phyloP scores from a whole-genome alignment of 257 asterid species.

The Knoxia roxburghii region DNA sequence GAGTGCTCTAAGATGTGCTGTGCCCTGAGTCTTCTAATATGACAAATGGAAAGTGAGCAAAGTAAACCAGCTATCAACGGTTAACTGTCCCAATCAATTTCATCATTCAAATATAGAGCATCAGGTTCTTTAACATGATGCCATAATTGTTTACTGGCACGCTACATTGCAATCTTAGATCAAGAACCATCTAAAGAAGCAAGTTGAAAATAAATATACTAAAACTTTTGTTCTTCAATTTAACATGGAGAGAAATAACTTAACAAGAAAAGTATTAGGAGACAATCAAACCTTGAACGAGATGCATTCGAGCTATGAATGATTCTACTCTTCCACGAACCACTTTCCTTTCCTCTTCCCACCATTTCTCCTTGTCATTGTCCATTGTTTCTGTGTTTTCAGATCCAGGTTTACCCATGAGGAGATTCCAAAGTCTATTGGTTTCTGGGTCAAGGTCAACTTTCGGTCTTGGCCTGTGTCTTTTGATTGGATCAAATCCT shows the following conservation, averaged over 20 bases:
- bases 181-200: background rate
- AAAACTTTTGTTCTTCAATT: background rate
- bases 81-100: background rate
- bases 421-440: constrained; percentile 72
- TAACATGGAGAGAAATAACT: background rate
- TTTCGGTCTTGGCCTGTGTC: constrained; percentile 59
- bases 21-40: background rate
- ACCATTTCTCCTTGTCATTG: constrained; percentile 60
- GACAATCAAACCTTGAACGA: constrained; percentile 68
- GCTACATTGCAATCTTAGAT: background rate
- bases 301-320: constrained; percentile 92
- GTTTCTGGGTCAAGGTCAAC: constrained; percentile 96
- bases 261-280: background rate
- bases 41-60: background rate
- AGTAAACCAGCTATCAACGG: background rate
- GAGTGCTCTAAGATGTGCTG: constrained; percentile 2
- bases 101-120: background rate
- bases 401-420: constrained; percentile 69
- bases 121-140: background rate
- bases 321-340: constrained; percentile 79
- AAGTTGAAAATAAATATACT: background rate
- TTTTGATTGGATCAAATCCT: constrained; percentile 43
- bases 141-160: background rate
- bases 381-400: constrained; percentile 50
- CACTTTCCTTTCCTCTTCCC: constrained; percentile 79